Evolutionary conservation across 345 rosid genomes (phyloP).

Genomic region (Melaleuca quinquenervia): DNA sequence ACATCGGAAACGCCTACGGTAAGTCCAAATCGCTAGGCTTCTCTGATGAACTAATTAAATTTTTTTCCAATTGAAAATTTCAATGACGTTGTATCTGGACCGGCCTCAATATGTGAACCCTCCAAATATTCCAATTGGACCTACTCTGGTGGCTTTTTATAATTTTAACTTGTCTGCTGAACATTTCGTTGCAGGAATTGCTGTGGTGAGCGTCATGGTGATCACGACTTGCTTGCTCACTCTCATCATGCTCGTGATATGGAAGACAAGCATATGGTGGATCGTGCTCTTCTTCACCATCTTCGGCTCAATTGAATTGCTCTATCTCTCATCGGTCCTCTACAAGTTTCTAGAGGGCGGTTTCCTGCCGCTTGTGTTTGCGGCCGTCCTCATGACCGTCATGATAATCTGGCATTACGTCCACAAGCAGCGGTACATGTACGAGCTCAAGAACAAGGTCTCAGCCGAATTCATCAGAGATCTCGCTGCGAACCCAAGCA

Average conservation of each 20-base stretch:
- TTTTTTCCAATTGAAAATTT: not conserved
- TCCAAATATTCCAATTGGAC: too few relatives aligned
- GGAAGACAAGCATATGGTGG: slow-evolving; percentile 46
- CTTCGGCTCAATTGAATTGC: slow-evolving; percentile 25
- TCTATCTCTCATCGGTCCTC: slow-evolving; percentile 37
- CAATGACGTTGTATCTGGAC: not conserved
- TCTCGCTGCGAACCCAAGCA: slow-evolving; percentile 15
- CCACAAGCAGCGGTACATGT: slow-evolving; percentile 31
- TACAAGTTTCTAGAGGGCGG: slow-evolving; percentile 62
- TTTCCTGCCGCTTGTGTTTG: slow-evolving; percentile 37
- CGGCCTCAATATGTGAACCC: too few relatives aligned
- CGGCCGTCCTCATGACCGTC: slow-evolving; percentile 24
- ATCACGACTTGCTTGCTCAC: slow-evolving; percentile 53
- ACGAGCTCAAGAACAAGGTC: slow-evolving; percentile 52
- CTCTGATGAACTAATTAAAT: not conserved
- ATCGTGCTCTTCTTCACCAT: slow-evolving; percentile 23
- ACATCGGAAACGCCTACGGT: slow-evolving; percentile 82
- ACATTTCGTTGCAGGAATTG: slow-evolving; percentile 27
- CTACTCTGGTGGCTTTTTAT: not conserved
- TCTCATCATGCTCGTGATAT: slow-evolving; percentile 60
- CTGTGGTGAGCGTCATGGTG: slow-evolving; percentile 58
- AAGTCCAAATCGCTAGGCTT: not conserved
- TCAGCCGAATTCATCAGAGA: slow-evolving; percentile 29
- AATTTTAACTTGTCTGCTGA: not conserved
- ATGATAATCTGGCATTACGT: slow-evolving; percentile 75